Evolutionary conservation across 2,329 filamentous ascomycete species (phyloP), one percentile per base, ranked within the genome.

Genomic region (Xenoacremonium recifei): DNA sequence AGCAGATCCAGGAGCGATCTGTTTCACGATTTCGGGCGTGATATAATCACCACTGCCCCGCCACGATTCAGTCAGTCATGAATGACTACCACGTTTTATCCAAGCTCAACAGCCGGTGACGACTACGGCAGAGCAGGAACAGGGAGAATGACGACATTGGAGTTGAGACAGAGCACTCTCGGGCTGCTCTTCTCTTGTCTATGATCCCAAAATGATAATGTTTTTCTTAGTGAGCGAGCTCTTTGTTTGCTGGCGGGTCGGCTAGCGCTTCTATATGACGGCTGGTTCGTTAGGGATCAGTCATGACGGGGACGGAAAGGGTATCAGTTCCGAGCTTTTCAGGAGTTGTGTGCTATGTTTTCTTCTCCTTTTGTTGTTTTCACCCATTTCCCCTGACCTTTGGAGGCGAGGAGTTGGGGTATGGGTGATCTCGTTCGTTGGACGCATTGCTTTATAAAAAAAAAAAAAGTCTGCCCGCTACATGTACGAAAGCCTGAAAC

Each of bases 1-100:
- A 79, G 63, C 76, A 85, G 66, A 91, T 93, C 56, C 81, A 87
- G 59, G 82, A 89, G 50, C 76, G 86, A 42, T 70, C 73, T 29
- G 59, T 53, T 44, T 42, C 56, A 37, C 61, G 63, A 44, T 64
- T 60, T 54, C 49, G 62, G 44, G 52, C 64, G 51, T 66, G 51
- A 51, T 49, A 42, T 37, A 37, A n/a, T n/a, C n/a, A n/a, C n/a
- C n/a, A 47, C 39, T 44, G 45, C 50, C 54, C 55, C 43, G 47
- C 20, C 21, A 35, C 40, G 45, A 57, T 51, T 57, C 53, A 32
- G 43, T 21, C n/a, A n/a, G n/a, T n/a, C n/a, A n/a, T n/a, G n/a
- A 48, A 45, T 37, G 48, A 58, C 51, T 51, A 50, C 48, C 45
- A 59, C 57, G 56, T 59, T 51, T 47, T 49, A 48, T 48, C 47